phyloP scores from a whole-genome alignment of 2,329 filamentous ascomycete genomes.

The Leptographium lundbergii region DNA sequence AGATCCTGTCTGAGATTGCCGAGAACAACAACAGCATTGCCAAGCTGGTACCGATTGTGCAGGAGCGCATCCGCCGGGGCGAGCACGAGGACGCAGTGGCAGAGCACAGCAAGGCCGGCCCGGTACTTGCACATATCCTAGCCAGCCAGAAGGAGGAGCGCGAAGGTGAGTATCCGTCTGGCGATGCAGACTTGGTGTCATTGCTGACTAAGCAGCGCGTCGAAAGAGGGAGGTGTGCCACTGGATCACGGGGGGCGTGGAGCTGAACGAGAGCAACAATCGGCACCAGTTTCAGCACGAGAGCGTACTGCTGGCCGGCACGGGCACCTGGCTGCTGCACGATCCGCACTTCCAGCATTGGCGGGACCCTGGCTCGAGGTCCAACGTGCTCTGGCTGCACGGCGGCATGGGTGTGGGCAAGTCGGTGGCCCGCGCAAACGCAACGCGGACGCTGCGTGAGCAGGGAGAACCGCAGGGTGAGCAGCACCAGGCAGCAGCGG shows the following conservation, averaged over 20 bases:
- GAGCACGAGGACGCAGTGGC: not conserved
- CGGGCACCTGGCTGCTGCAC: not conserved
- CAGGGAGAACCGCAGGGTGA: not conserved
- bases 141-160: not conserved
- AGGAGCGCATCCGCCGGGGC: not conserved
- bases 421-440: not conserved
- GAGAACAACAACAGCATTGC: conserved; percentile 1
- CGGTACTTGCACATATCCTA: not conserved
- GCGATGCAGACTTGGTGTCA: not conserved
- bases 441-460: not conserved
- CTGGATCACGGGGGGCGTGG: not conserved
- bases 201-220: not conserved
- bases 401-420: conserved; percentile 1
- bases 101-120: not conserved
- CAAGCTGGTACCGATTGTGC: not conserved
- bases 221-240: not conserved
- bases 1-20: not conserved
- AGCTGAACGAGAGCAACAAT: conserved; percentile 1
- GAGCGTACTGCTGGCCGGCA: not conserved
- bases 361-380: not conserved
- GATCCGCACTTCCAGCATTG: not conserved
- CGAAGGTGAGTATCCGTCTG: not conserved
- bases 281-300: not conserved
- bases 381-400: conserved; percentile 1
- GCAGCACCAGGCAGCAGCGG: not conserved